Evolutionary conservation across 2,329 filamentous ascomycete species (phyloP), one percentile per base, ranked within the genome.

Genomic region (Aureobasidium sp.): DNA sequence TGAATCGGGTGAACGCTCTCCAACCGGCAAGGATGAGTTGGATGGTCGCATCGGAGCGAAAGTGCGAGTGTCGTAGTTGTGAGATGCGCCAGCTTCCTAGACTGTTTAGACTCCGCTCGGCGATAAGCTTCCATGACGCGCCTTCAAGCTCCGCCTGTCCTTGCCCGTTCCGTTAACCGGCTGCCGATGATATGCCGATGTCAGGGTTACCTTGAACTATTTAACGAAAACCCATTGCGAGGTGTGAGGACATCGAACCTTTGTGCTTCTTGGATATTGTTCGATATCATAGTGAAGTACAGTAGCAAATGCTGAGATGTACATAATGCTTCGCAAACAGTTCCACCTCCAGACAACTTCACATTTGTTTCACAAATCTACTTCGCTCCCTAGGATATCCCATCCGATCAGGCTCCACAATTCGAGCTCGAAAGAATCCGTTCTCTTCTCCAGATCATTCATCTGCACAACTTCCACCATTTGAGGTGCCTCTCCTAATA

Each of bases 401-500:
- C 83, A 86, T 0, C 84, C 83, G 7, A 86, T 67, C 59, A 85
- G 68, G 58, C 75, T 71, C 84, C 84, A 86, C 2, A 85, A 70
- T 65, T 84, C 79, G 61, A 77, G 76, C 59, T 78, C 76, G 66
- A 84, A 85, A 80, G 82, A 84, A 17, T 82, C 78, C 3, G 76
- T 67, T 5, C 78, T 74, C 17, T 72, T 68, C 32, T 78, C 72
- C 5, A 74, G 73, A 0, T 76, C 64, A 56, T 74, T 75, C 1
- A 72, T 68, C 6, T 68, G 63, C 17, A 69, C n/a, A 53, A 66
- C 1, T 64, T 60, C 26, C 52, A 55, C 15, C 64, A 58, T 13
- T 70, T 71, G 63, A 2, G 64, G 62, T 0, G 78, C 69, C 75
- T 77, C 10, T 71, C 73, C 48, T 78, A 68, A n/a, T 73, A 70